phyloP scores from a whole-genome alignment of 306 rosid genomes.

The Trifolium fragiferum region DNA sequence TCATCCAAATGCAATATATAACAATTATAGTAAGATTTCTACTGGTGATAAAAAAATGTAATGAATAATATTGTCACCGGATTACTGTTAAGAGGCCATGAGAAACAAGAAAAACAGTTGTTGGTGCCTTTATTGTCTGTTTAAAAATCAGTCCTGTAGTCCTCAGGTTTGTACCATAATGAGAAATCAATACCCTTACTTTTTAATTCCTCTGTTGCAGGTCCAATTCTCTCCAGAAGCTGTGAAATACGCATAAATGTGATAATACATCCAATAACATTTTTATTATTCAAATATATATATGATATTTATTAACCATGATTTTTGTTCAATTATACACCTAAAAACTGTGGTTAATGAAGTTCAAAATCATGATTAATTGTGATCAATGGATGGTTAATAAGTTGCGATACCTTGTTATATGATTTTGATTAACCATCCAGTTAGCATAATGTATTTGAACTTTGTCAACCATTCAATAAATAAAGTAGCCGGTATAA shows the following conservation, averaged over 20 bases:
- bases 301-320: too few species aligned
- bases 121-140: conserved; percentile 51
- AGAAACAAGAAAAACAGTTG: conserved; percentile 18
- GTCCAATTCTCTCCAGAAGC: conserved; percentile 85
- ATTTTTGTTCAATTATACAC: too few species aligned
- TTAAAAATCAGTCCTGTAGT: conserved; percentile 75
- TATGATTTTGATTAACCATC: too few species aligned
- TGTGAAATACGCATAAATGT: conserved; percentile 43
- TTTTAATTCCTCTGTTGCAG: conserved; percentile 81
- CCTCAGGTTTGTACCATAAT: conserved; percentile 90
- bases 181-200: conserved; percentile 75
- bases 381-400: neutral
- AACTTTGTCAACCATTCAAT: neutral
- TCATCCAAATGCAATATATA: conserved; percentile 23
- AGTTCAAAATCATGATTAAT: neutral
- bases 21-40: conserved; percentile 2
- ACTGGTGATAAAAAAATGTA: neutral
- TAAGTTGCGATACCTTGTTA: neutral
- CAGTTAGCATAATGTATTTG: neutral
- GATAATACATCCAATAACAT: too few species aligned
- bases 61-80: neutral
- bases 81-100: conserved; percentile 12
- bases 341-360: neutral
- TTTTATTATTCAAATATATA: too few species aligned
- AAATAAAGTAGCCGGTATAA: neutral